Base-by-base conservation (phyloP, 2,329 filamentous ascomycete genomes). In the Phialophora tarda region DNA sequence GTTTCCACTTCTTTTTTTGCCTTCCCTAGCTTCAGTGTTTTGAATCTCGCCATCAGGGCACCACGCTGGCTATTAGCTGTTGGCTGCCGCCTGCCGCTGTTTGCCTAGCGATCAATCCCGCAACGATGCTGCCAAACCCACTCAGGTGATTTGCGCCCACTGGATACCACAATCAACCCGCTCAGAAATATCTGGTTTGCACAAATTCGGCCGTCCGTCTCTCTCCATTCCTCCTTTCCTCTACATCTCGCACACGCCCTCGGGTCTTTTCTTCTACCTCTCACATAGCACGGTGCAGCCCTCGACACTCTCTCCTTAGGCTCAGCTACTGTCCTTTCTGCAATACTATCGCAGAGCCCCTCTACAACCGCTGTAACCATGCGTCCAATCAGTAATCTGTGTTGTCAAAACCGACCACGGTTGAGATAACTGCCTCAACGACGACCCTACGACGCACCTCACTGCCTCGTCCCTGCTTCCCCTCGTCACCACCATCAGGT, bases 391-490 rank as follows among this genome's bases (percentile, higher is more conserved):
- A 61, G 34, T 51, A 41, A 66, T 34, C 58, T 48, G 24, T 58
- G 41, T 44, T 59, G 68, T 66, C 61, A 32, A 51, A 60, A 66
- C 60, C 61, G 68, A 62, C 63, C 67, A 60, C 67, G 63, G 68
- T 68, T 60, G 28, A 70, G 68, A 68, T 70, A 66, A 61, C 61
- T 64, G 60, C 61, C 65, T 67, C 63, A 58, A 57, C 63, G 58
- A 57, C 61, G 44, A 51, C 48, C 14, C 48, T 23, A 28, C 21
- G 12, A 51, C 23, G 7, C 21, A 26, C 24, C 38, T 44, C 38
- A 4, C 38, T 8, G 38, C 38, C 38, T 44, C 17, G 17, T 44
- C 6, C 21, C 34, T 41, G 24, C 47, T 53, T 14, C 41, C 30
- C 14, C 30, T 24, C 56, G 48, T 41, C 53, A 30, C 28, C 53